Evolutionary conservation across 2,329 filamentous ascomycete genomes (phyloP).

Genomic region (Neonectria faginata): DNA sequence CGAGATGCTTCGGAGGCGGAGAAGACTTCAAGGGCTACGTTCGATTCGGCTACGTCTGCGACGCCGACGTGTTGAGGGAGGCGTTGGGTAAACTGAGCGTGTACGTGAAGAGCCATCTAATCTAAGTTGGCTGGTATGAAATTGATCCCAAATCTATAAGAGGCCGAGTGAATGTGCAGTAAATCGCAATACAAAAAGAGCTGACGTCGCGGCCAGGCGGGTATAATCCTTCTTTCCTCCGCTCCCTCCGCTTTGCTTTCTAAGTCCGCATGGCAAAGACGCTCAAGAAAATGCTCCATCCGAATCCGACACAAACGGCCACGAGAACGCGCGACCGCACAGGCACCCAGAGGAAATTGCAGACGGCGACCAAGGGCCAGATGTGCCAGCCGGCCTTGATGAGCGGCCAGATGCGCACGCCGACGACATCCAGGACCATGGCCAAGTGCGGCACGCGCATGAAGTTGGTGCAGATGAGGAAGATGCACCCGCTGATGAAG

Average conservation of each 20-base stretch:
- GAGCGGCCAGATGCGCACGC: conserved; percentile 46
- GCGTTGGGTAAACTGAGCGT: conserved; percentile 31
- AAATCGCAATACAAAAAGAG: conserved; percentile 2
- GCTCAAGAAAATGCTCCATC: conserved; percentile 54
- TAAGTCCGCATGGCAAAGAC: conserved; percentile 47
- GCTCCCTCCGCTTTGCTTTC: background rate
- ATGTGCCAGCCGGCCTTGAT: conserved; percentile 53
- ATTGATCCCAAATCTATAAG: background rate
- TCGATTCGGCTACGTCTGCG: conserved; percentile 21
- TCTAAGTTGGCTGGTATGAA: background rate
- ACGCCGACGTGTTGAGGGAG: conserved; percentile 6
- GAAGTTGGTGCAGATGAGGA: conserved; percentile 52
- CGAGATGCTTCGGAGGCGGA: conserved; percentile 18
- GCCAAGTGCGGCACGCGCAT: conserved; percentile 45
- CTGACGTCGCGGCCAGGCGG: background rate
- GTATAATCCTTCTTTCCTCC: conserved; percentile 5
- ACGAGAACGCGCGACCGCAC: conserved; percentile 52
- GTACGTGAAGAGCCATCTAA: conserved; percentile 14
- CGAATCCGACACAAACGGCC: conserved; percentile 51
- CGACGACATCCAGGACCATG: conserved; percentile 45
- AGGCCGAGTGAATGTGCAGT: background rate
- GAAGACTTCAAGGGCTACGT: conserved; percentile 25
- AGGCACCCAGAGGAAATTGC: conserved; percentile 53
- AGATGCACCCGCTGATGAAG: conserved; percentile 49
- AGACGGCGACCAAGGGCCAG: conserved; percentile 52